A percentile compares a stretch with the other conserved stretches of the same genome.
Evolutionary conservation across 2,329 filamentous ascomycete species (phyloP).

Genomic region (Lomentospora prolificans): DNA sequence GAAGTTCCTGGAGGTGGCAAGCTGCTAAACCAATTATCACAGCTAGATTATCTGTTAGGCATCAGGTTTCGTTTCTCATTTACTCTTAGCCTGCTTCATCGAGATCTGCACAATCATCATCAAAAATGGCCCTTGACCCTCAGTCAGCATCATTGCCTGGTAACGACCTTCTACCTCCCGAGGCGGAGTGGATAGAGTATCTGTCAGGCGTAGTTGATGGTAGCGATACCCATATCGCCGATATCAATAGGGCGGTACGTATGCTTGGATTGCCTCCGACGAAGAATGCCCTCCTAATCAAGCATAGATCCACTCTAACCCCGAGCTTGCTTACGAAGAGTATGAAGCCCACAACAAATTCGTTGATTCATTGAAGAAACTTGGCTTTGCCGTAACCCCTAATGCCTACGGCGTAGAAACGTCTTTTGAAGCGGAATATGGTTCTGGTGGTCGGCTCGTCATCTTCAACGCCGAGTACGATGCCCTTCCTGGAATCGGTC

Average conservation of each 20-base stretch:
- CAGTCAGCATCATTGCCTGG: neutral
- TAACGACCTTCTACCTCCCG: neutral
- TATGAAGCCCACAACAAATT: slow-evolving; percentile 19
- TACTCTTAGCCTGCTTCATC: too few species aligned
- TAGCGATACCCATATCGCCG: neutral
- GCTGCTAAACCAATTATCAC: too few species aligned
- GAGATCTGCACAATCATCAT: too few species aligned
- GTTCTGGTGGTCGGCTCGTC: slow-evolving; percentile 21
- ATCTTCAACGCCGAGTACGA: slow-evolving; percentile 33
- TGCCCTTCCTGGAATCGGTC: slow-evolving; percentile 34
- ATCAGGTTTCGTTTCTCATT: too few species aligned
- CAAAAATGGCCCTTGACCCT: too few species aligned
- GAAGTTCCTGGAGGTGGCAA: too few species aligned
- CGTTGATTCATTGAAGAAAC: slow-evolving; percentile 13
- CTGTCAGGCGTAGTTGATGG: neutral
- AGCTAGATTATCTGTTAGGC: too few species aligned
- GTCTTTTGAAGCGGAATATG: slow-evolving; percentile 20
- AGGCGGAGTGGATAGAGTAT: neutral
- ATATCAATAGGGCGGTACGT: neutral
- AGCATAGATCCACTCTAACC: slow-evolving; percentile 15
- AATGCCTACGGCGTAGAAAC: slow-evolving; percentile 23
- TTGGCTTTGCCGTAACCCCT: slow-evolving; percentile 18
- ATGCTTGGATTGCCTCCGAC: too few species aligned
- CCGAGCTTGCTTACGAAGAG: slow-evolving; percentile 20
- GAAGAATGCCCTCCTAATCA: neutral